Evolutionary conservation across 305 asterid species (phyloP).

Genomic region (Fraxinus paxiana): DNA sequence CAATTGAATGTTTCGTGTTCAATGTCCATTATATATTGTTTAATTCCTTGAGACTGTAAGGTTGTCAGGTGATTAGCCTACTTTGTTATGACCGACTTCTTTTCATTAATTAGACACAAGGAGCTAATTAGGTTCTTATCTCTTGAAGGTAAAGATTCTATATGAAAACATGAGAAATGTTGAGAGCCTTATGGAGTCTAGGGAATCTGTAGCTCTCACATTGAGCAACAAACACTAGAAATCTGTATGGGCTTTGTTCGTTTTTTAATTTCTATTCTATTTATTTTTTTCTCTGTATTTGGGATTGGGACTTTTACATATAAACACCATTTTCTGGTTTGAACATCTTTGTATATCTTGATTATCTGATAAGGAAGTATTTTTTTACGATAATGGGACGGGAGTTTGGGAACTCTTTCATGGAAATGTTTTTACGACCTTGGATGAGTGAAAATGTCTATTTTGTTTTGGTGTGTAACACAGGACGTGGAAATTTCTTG

Average conservation of each 20-base stretch:
- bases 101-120: background rate
- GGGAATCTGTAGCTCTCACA: background rate
- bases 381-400: background rate
- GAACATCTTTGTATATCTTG: background rate
- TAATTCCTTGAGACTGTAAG: background rate
- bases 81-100: background rate
- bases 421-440: background rate
- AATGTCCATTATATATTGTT: background rate
- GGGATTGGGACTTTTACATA: background rate
- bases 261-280: background rate
- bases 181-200: background rate
- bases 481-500: background rate
- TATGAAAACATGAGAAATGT: background rate
- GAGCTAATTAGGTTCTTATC: background rate
- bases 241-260: background rate
- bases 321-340: background rate
- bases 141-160: background rate
- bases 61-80: background rate
- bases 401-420: background rate
- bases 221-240: background rate
- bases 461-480: background rate
- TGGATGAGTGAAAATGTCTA: background rate
- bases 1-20: background rate
- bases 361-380: background rate
- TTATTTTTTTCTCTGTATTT: background rate